Evolutionary conservation across 2,329 filamentous ascomycete genomes (phyloP).

Genomic region (Colletotrichum orbiculare): DNA sequence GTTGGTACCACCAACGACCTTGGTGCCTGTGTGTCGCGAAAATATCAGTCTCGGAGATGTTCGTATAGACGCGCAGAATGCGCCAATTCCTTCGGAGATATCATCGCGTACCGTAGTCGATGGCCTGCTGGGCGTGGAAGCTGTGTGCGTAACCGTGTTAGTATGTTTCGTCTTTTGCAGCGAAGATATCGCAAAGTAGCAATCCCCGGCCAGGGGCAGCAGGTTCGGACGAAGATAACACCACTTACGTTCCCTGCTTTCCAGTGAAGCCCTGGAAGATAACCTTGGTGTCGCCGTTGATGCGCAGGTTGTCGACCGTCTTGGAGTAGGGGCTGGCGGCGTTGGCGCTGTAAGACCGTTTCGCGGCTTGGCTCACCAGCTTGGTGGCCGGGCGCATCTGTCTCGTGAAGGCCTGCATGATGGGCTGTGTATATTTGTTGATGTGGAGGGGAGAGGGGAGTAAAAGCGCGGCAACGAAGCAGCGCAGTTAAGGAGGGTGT

Average conservation of each 20-base stretch:
- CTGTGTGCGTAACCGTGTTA: slow-evolving; percentile 56
- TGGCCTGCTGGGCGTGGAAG: slow-evolving; percentile 97
- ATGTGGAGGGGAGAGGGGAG: slow-evolving; percentile 24
- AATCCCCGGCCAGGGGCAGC: slow-evolving; percentile 17
- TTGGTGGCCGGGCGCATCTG: slow-evolving; percentile 74
- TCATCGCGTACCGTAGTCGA: slow-evolving; percentile 86
- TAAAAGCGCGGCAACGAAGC: slow-evolving; percentile 25
- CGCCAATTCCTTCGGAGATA: slow-evolving; percentile 20
- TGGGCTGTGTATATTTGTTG: slow-evolving; percentile 45
- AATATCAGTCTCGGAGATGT: slow-evolving; percentile 43
- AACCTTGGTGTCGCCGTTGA: slow-evolving; percentile 93
- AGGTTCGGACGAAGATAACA: slow-evolving; percentile 16
- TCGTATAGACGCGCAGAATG: not conserved
- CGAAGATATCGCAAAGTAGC: slow-evolving; percentile 3
- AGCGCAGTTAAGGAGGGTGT: slow-evolving; percentile 17
- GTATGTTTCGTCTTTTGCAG: not conserved
- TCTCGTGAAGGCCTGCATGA: slow-evolving; percentile 89
- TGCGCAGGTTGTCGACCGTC: slow-evolving; percentile 87
- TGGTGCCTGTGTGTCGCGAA: slow-evolving; percentile 74
- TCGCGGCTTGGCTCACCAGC: slow-evolving; percentile 72
- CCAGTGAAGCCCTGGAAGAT: slow-evolving; percentile 98
- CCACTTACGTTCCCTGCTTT: slow-evolving; percentile 89
- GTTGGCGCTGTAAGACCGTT: slow-evolving; percentile 79
- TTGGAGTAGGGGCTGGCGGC: slow-evolving; percentile 75
- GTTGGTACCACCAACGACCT: slow-evolving; percentile 98